Conservation (phyloP, 495 filamentous ascomycete species). For the Neurospora hispaniola region DNA sequence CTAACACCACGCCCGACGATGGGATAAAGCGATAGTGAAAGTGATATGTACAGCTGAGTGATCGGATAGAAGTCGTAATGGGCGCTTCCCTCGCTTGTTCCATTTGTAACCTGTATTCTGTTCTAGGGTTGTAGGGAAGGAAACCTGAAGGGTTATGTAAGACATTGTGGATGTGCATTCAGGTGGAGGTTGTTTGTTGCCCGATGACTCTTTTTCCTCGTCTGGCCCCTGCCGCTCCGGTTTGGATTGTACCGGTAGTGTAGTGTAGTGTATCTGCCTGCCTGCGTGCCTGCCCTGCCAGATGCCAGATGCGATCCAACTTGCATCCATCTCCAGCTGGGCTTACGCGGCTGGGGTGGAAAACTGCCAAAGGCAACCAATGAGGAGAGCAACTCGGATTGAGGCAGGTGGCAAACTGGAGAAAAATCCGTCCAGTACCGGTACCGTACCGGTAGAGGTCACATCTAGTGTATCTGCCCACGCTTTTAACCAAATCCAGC, state of each 20-base stretch:
- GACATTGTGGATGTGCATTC: not conserved
- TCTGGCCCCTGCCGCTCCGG: not conserved
- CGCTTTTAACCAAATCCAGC: not conserved
- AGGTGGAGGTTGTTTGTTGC: not conserved
- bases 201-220: not conserved
- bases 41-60: not conserved
- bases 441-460: not conserved
- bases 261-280: not conserved
- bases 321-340: not conserved
- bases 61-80: not conserved
- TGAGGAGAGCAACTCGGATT: not conserved
- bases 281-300: not conserved
- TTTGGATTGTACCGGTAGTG: not conserved
- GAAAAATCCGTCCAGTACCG: not conserved
- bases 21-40: not conserved
- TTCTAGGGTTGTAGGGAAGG: not conserved
- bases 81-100: not conserved
- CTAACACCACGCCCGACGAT: not conserved
- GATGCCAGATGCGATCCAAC: not conserved
- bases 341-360: not conserved
- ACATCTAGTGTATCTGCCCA: too few species aligned
- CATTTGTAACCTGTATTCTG: not conserved
- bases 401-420: not conserved
- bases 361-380: not conserved
- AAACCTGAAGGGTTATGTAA: not conserved